Evolutionary conservation across 805 yeast species (phyloP), one percentile per base, ranked within the genome.

Genomic region (Pichia rugopelliculosa): DNA sequence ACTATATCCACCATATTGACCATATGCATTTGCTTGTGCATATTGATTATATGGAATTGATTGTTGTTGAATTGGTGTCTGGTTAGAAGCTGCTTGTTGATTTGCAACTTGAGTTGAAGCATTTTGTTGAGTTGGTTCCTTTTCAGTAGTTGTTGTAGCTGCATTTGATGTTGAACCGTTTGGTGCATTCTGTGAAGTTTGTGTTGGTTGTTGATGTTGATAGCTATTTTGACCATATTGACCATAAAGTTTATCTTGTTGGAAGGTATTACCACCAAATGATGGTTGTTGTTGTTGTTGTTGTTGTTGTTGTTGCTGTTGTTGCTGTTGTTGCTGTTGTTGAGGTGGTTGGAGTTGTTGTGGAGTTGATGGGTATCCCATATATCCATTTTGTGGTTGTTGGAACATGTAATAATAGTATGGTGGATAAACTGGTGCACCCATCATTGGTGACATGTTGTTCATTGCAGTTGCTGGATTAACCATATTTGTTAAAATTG

Each of bases 341-440:
- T 44, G 54, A n/a, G 20, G 47, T 41, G 52, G 57, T 41, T 56
- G 56, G 41, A 53, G 56, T 41, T 54, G 53, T 47, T 55, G 62
- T 25, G 56, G 63, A 24, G 55, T 54, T 47, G 45, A 20, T 36
- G 42, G 47, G 15, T 47, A 47, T 15, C 47, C 44, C 41, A 43
- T 39, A 21, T 38, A 47, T 17, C 44, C 42, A 24, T 25, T 43
- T 47, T 47, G 50, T 39, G 46, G 50, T 42, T 42, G 50, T 39
- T 41, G 39, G 9, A 45, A 42, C 41, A 46, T 64, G 41, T 57
- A 52, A 45, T 61, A 62, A 53, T 61, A 62, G 57, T 59, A 63
- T 45, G 63, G 65, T 54, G 58, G 62, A 52, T 55, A 59, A 18
- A 60, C 57, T 33, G 57, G 59, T 47, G 65, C 65, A 41, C 63